Evolutionary conservation across 371 early-diverging fungal genomes (phyloP).

Genomic region (Nematocida ausubeli): DNA sequence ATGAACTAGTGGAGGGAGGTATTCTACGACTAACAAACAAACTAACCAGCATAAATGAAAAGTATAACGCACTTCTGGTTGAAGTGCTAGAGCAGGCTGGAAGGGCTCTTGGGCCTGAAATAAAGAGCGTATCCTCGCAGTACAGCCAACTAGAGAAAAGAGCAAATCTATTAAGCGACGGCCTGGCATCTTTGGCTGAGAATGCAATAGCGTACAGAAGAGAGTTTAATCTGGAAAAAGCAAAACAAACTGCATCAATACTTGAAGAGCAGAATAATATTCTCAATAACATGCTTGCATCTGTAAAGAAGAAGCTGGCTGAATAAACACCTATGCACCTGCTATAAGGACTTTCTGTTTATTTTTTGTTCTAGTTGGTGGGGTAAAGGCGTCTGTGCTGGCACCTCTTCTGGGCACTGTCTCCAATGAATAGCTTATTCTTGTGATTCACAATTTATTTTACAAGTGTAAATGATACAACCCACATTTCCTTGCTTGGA

Average conservation of each 20-base stretch:
- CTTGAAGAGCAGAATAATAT: slow-evolving; percentile 34
- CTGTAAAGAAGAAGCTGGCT: slow-evolving; percentile 27
- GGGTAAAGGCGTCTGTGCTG: no score
- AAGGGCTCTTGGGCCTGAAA: slow-evolving; percentile 16
- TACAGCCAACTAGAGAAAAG: slow-evolving; percentile 46
- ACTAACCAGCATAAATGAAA: slow-evolving; percentile 4
- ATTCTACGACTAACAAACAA: slow-evolving; percentile 33
- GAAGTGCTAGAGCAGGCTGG: slow-evolving; percentile 39
- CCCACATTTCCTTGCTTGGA: slow-evolving; percentile 65
- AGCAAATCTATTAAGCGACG: slow-evolving; percentile 27
- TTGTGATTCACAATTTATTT: no score
- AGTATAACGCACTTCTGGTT: slow-evolving; percentile 47
- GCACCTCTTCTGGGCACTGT: no score
- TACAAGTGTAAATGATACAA: slow-evolving; percentile 27
- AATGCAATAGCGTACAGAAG: slow-evolving; percentile 25
- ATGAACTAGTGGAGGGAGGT: slow-evolving; percentile 37
- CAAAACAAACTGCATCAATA: neutral
- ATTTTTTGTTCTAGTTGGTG: no score
- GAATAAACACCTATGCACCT: slow-evolving; percentile 7
- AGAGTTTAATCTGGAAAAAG: slow-evolving; percentile 24
- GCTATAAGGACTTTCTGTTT: no score
- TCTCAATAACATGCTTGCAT: slow-evolving; percentile 27
- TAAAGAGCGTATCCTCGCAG: neutral
- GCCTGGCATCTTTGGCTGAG: slow-evolving; percentile 30
- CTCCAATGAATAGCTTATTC: no score